Conservation (phyloP, 495 filamentous ascomycete genomes). For the Penicillium crystallinum region DNA sequence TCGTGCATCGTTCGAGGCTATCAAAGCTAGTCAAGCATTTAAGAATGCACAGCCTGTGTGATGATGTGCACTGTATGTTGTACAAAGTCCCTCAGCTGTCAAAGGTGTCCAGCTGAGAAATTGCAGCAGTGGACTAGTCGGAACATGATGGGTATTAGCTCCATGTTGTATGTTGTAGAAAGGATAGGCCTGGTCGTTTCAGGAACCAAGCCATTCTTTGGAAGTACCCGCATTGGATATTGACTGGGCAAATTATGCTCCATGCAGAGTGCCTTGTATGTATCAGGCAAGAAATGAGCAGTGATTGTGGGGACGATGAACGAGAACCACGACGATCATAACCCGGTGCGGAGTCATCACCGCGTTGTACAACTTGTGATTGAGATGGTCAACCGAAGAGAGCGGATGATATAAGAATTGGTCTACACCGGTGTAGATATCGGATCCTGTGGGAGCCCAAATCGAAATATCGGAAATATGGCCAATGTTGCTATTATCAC, state of each 20-base stretch:
- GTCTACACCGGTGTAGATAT: too few relatives aligned
- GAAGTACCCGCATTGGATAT: background rate
- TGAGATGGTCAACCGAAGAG: background rate
- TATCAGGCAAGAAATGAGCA: background rate
- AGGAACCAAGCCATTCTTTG: background rate
- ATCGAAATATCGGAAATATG: background rate
- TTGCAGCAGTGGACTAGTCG: background rate
- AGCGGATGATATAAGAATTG: background rate
- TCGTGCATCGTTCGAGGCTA: background rate
- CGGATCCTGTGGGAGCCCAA: background rate
- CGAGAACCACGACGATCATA: too few relatives aligned
- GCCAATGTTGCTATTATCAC: conserved; percentile 19
- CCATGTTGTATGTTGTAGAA: background rate
- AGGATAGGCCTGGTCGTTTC: background rate
- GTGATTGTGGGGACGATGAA: background rate
- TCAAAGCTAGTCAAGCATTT: background rate
- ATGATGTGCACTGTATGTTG: background rate
- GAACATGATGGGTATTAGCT: too few relatives aligned
- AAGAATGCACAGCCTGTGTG: background rate
- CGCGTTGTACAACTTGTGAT: too few relatives aligned
- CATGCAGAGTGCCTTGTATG: background rate
- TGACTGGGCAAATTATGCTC: background rate
- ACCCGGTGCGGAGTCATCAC: too few relatives aligned
- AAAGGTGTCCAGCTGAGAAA: background rate
- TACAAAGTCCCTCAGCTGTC: background rate